A percentile compares a stretch with the other conserved stretches of the same genome.
phyloP scores from a whole-genome alignment of 1,139 yeast species.

The Citeromyces hawaiiensis region DNA sequence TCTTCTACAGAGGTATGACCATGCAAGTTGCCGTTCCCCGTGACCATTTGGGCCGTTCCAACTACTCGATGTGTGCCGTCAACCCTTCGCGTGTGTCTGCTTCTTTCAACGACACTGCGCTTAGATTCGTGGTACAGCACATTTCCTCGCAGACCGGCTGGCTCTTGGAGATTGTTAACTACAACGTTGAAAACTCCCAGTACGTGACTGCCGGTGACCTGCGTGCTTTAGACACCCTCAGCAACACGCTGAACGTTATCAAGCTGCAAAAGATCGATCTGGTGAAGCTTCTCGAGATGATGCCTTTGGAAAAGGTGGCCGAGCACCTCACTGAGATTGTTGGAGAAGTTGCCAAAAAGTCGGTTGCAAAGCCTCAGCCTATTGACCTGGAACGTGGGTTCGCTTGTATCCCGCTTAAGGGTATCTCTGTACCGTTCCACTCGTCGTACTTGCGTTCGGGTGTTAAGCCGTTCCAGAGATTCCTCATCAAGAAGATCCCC shows the following conservation, averaged over 20 bases:
- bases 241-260: slow-evolving; percentile 85
- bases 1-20: slow-evolving; percentile 99
- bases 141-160: slow-evolving; percentile 74
- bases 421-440: slow-evolving; percentile 98
- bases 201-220: slow-evolving; percentile 98
- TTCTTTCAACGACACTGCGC: slow-evolving; percentile 85
- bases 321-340: slow-evolving; percentile 81
- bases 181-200: slow-evolving; percentile 95
- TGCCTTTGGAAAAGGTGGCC: slow-evolving; percentile 80
- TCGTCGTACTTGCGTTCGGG: slow-evolving; percentile 95
- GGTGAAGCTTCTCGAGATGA: slow-evolving; percentile 68
- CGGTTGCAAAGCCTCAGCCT: slow-evolving; percentile 86
- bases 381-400: slow-evolving; percentile 95
- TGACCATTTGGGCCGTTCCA: slow-evolving; percentile 88
- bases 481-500: slow-evolving; percentile 90
- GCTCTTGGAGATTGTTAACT: slow-evolving; percentile 96
- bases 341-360: slow-evolving; percentile 68
- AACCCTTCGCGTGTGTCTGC: slow-evolving; percentile 89
- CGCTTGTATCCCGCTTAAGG: slow-evolving; percentile 96
- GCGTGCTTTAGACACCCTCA: slow-evolving; percentile 84
- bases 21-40: slow-evolving; percentile 99
- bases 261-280: slow-evolving; percentile 91
- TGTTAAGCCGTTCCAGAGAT: slow-evolving; percentile 97
- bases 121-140: slow-evolving; percentile 88
- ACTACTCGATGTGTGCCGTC: slow-evolving; percentile 98